Evolutionary conservation across 345 rosid species (phyloP), one percentile per base, ranked within the genome.

Genomic region (Eucalyptus microcorys): DNA sequence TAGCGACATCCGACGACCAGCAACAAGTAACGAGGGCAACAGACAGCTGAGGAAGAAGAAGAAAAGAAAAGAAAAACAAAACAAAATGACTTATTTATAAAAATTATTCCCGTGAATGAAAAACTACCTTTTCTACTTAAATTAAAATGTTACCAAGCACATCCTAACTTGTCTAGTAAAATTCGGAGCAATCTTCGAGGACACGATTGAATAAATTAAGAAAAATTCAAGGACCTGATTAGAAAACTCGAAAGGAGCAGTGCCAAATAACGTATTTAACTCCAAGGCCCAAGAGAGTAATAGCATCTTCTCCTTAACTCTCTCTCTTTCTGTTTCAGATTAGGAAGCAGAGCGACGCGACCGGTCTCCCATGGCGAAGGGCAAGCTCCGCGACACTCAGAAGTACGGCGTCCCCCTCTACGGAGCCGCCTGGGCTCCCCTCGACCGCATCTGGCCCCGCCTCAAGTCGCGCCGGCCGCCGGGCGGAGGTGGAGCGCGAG

Each of bases 351-450:
- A 34, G 53, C 16, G 7, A 32, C 30, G 45, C 7, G 42, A 52
- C 53, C 68, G 68, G 15, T 16, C 61, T 16, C 11, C 43, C n/a
- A 49, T 87, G 88, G 61, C 32, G 88, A 48, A 68, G 85, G 48
- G 88, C 88, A 34, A 68, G 85, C 5, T 43, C 50, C 87, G 93
- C 91, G 88, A 91, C 90, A 48, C 91, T 47, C 95, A 92, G 93
- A 95, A 94, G 85, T 97, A 97, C 90, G 99, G 99, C 52, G 91
- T 97, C 3, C 99, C 99, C 49, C 93, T 97, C 59, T 97, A 94
- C 89, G 94, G 96, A 17, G 96, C 92, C 71, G 95, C 93, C 4
- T 97, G 98, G 98, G 89, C 94, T 90, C 98, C 99, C 6, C 88
- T 90, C 90, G 88, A 86, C 48, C 89, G 89, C 34, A 86, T 94